Evolutionary conservation across 2,329 filamentous ascomycete species (phyloP).

Genomic region (Ophiosphaerella narmari): DNA sequence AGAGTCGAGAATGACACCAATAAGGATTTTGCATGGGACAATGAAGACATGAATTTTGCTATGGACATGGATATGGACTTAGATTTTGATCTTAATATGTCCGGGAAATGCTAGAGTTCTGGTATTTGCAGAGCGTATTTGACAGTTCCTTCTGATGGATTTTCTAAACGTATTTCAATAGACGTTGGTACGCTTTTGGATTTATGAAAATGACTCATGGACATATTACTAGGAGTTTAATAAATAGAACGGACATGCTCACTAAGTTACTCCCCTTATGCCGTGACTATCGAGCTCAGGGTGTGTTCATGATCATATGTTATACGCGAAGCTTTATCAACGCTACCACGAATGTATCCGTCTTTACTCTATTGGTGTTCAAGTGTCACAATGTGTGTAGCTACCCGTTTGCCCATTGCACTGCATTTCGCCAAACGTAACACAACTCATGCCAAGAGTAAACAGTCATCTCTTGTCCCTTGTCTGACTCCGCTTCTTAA

Average conservation of each 20-base stretch:
- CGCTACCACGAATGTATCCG: too few species aligned
- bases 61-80: conserved; percentile 41
- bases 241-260: too few species aligned
- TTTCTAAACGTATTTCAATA: too few species aligned
- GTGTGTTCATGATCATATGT: too few species aligned
- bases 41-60: conserved; percentile 35
- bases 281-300: too few species aligned
- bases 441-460: neutral
- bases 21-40: conserved; percentile 34
- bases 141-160: neutral
- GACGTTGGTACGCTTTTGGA: neutral
- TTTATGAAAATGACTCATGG: neutral
- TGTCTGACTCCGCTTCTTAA: neutral
- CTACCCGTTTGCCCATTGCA: neutral
- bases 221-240: too few species aligned
- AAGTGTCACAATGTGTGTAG: neutral
- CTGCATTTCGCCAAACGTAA: neutral
- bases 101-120: neutral
- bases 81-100: conserved; percentile 20
- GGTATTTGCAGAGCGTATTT: too few species aligned
- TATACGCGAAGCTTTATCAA: too few species aligned
- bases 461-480: too few species aligned
- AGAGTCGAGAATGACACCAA: conserved; percentile 7
- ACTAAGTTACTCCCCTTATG: too few species aligned
- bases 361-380: neutral